Conservation (phyloP, 257 asterid species). For the Jasminum sambac region DNA sequence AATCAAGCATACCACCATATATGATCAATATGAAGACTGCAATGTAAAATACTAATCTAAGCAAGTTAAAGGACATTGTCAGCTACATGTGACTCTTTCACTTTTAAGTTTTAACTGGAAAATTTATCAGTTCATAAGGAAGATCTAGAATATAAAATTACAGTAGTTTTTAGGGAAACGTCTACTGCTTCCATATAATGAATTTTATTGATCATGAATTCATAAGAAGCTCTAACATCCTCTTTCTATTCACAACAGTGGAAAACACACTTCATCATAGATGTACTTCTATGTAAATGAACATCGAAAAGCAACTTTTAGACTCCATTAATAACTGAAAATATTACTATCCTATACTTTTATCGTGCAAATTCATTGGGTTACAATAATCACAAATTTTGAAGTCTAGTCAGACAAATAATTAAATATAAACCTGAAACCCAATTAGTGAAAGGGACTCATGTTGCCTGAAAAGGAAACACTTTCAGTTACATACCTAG, state of each 20-base stretch:
- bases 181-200: background rate
- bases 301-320: background rate
- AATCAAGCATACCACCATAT: background rate
- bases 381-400: background rate
- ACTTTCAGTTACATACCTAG: conserved; percentile 46
- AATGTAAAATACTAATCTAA: background rate
- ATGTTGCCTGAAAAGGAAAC: background rate
- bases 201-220: background rate
- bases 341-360: background rate
- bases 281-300: background rate
- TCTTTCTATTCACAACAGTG: background rate
- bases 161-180: background rate
- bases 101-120: background rate
- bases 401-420: background rate
- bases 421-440: background rate
- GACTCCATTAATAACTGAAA: background rate
- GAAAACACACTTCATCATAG: background rate
- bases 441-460: background rate
- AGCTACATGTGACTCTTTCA: background rate
- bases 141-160: background rate
- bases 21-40: background rate
- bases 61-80: background rate
- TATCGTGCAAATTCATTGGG: background rate
- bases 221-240: background rate
- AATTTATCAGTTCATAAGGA: background rate